These are phyloP conservation scores for Cucumis sativus DNA, from an alignment of 306 rosid species.

Conservation along the genomic window DNA sequence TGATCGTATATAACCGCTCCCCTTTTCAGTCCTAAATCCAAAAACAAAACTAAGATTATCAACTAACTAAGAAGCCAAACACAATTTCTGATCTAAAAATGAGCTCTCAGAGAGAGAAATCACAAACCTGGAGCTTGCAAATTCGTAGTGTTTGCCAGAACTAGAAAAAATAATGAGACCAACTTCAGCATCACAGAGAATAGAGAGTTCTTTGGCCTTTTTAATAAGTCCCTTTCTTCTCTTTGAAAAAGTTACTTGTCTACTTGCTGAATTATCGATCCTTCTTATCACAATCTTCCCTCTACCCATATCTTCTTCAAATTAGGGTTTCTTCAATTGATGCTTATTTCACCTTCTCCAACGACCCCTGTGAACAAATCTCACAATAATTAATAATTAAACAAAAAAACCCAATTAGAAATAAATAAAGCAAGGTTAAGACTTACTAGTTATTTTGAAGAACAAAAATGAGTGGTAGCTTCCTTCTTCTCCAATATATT, in stretches of 20 bases:
- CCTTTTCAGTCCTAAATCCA: too few relatives aligned
- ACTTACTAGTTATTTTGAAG: too few relatives aligned
- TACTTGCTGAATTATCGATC: constrained; percentile 60
- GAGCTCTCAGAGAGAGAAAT: too few relatives aligned
- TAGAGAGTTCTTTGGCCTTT: constrained; percentile 73
- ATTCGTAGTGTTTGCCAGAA: constrained; percentile 68
- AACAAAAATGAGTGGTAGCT: too few relatives aligned
- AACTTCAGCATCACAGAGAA: constrained; percentile 81
- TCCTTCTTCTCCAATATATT: not conserved
- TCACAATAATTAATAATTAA: too few relatives aligned
- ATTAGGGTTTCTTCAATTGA: not conserved
- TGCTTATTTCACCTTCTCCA: too few relatives aligned
- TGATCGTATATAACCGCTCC: too few relatives aligned
- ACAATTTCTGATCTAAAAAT: too few relatives aligned
- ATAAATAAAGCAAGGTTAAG: too few relatives aligned
- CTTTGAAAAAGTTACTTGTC: constrained; percentile 94
- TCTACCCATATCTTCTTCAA: constrained; percentile 44
- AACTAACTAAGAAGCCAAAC: too few relatives aligned
- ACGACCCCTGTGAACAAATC: not conserved
- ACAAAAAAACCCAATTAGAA: too few relatives aligned
- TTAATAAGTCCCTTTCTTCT: constrained; percentile 83
- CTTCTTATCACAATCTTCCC: constrained; percentile 80
- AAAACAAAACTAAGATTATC: too few relatives aligned
- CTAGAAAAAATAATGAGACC: constrained; percentile 67
- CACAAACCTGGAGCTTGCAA: constrained; percentile 54